These are phyloP conservation scores for Aspergillus indologenus DNA, from an alignment of 495 filamentous ascomycete genomes.

Conservation along the genomic window DNA sequence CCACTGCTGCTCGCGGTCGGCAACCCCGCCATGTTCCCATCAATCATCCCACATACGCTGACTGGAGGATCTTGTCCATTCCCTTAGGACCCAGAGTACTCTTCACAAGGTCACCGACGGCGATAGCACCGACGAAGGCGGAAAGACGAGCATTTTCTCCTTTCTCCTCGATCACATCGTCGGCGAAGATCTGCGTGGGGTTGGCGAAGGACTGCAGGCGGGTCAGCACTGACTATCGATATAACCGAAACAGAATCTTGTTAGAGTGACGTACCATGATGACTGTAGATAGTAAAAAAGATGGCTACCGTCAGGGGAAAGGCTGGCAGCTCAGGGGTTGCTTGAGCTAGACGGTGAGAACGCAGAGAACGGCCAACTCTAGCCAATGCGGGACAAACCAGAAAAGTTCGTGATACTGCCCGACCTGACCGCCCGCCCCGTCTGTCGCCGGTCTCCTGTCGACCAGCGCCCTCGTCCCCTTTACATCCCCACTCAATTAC, in stretches of 20 bases:
- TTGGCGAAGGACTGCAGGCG: slow-evolving; percentile 57
- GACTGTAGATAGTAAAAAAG: slow-evolving; percentile 11
- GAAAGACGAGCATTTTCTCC: slow-evolving; percentile 98
- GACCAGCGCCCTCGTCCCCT: background rate
- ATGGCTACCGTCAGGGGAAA: slow-evolving; percentile 18
- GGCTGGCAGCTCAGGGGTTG: slow-evolving; percentile 25
- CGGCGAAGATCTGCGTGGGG: slow-evolving; percentile 97
- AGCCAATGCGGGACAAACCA: slow-evolving; percentile 22
- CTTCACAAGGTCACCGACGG: slow-evolving; percentile 95
- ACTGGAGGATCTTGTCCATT: slow-evolving; percentile 99
- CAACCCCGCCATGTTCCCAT: slow-evolving; percentile 18
- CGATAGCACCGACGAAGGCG: slow-evolving; percentile 95
- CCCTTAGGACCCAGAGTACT: slow-evolving; percentile 95
- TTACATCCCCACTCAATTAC: background rate
- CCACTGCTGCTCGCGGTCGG: slow-evolving; percentile 11
- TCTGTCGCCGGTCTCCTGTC: slow-evolving; percentile 13
- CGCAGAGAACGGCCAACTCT: background rate
- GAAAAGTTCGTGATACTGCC: slow-evolving; percentile 44
- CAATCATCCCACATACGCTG: slow-evolving; percentile 61
- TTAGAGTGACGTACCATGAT: slow-evolving; percentile 33
- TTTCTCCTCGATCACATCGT: slow-evolving; percentile 96
- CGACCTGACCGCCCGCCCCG: slow-evolving; percentile 41
- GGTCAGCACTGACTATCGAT: slow-evolving; percentile 13
- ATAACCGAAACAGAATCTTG: slow-evolving; percentile 1
- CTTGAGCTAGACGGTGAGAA: slow-evolving; percentile 3